Evolutionary conservation across 257 asterid species (phyloP).

Genomic region (Nicotiana sylvestris): DNA sequence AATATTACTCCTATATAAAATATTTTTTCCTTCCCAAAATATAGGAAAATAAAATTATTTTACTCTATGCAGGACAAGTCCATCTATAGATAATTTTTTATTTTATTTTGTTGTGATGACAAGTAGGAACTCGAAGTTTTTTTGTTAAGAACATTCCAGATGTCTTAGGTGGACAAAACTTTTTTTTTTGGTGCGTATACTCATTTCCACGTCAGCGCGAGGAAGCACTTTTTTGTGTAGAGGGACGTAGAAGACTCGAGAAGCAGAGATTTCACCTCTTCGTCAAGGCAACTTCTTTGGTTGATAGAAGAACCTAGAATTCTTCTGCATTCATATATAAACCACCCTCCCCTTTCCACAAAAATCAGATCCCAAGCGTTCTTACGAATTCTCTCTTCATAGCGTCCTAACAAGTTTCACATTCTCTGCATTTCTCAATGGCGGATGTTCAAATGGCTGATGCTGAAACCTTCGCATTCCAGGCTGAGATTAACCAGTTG

Average conservation of each 20-base stretch:
- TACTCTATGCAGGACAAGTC: no score
- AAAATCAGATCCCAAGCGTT: background rate
- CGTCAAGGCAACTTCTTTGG: background rate
- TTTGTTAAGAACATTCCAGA: background rate
- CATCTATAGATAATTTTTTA: no score
- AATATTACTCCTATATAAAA: no score
- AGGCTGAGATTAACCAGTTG: constrained; percentile 79
- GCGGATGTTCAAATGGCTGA: constrained; percentile 50
- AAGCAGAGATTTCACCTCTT: background rate
- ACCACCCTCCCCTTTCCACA: background rate
- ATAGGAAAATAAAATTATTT: no score
- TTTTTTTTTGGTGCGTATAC: background rate
- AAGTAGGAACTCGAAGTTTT: no score
- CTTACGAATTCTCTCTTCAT: background rate
- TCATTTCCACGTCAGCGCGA: background rate
- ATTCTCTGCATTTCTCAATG: constrained; percentile 16
- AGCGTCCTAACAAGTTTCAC: background rate
- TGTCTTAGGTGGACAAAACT: background rate
- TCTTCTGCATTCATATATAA: constrained; percentile 16
- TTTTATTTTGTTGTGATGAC: no score
- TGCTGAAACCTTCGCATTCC: constrained; percentile 69
- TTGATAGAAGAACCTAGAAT: constrained; percentile 52
- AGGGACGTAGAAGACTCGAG: constrained; percentile 38
- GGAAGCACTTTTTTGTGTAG: constrained; percentile 10
- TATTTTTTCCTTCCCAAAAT: no score